These are phyloP conservation scores for Hericium rajendrae DNA, from an alignment of 768 basidiomycete genomes.

Conservation along the genomic window DNA sequence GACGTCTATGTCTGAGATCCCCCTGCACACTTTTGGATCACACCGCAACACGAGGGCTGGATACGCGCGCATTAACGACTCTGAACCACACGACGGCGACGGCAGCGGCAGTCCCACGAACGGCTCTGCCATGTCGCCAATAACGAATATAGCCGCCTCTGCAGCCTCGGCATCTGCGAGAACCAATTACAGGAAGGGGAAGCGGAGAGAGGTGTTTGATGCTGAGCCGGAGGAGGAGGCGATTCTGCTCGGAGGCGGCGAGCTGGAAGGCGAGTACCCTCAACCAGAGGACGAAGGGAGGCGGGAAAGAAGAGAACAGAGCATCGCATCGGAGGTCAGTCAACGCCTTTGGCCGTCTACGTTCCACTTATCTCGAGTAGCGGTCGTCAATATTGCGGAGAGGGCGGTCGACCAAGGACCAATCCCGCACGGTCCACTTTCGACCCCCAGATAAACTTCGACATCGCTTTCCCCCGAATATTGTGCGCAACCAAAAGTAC, in stretches of 20 bases:
- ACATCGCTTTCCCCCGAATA: constrained; percentile 72
- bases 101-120: constrained; percentile 16
- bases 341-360: neutral
- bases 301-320: constrained; percentile 11
- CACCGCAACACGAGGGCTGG: constrained; percentile 35
- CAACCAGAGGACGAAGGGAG: constrained; percentile 26
- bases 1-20: constrained; percentile 60
- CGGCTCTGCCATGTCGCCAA: constrained; percentile 22
- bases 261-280: constrained; percentile 25
- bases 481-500: constrained; percentile 97
- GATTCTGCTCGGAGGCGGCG: constrained; percentile 10
- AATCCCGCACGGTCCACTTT: constrained; percentile 72
- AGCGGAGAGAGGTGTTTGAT: constrained; percentile 6
- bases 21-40: constrained; percentile 51
- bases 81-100: constrained; percentile 19
- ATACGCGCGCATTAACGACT: constrained; percentile 35
- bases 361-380: constrained; percentile 14
- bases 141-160: constrained; percentile 22
- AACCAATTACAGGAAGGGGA: constrained; percentile 16
- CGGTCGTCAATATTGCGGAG: constrained; percentile 19
- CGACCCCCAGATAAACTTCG: constrained; percentile 68
- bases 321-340: constrained; percentile 18
- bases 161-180: constrained; percentile 20
- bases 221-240: constrained; percentile 3
- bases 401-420: constrained; percentile 38